These are phyloP conservation scores for Didymella exigua DNA, from an alignment of 2,329 filamentous ascomycete species.

Conservation along the genomic window DNA sequence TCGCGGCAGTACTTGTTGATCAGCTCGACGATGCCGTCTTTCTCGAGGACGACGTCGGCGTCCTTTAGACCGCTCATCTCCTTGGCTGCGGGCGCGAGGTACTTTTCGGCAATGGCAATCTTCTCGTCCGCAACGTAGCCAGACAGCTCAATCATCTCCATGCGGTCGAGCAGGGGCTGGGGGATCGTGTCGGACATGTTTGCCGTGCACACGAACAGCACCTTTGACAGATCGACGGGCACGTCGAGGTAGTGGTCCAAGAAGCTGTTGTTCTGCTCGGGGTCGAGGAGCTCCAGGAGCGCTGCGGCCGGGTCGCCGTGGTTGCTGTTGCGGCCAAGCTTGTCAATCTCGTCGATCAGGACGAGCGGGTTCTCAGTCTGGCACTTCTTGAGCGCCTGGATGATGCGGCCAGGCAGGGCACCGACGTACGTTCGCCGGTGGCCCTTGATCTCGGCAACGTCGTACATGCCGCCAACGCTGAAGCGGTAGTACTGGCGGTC, in stretches of 20 bases:
- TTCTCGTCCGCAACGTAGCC: slow-evolving; percentile 98
- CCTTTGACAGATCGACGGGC: slow-evolving; percentile 94
- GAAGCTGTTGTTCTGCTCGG: slow-evolving; percentile 97
- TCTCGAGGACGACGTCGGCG: slow-evolving; percentile 84
- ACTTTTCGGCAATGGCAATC: slow-evolving; percentile 95
- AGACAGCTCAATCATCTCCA: slow-evolving; percentile 96
- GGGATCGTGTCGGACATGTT: slow-evolving; percentile 99
- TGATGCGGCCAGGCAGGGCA: slow-evolving; percentile 92
- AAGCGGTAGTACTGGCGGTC: slow-evolving; percentile 98
- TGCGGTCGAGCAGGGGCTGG: slow-evolving; percentile 87
- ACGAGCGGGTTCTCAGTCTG: slow-evolving; percentile 98
- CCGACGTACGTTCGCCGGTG: slow-evolving; percentile 96
- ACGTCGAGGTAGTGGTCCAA: slow-evolving; percentile 99
- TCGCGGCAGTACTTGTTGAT: slow-evolving; percentile 99
- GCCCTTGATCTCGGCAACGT: slow-evolving; percentile 98
- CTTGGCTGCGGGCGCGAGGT: slow-evolving; percentile 92
- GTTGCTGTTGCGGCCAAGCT: slow-evolving; percentile 95
- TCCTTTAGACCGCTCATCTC: slow-evolving; percentile 89
- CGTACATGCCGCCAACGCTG: slow-evolving; percentile 93
- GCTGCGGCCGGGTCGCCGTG: slow-evolving; percentile 89
- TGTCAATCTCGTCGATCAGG: slow-evolving; percentile 96
- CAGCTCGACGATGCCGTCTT: slow-evolving; percentile 89
- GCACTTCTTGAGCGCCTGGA: slow-evolving; percentile 98
- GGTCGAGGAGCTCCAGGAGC: slow-evolving; percentile 89
- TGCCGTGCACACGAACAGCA: slow-evolving; percentile 96